Percentiles rank a stretch among this genome's conserved stretches.
Evolutionary conservation across 306 rosid genomes (phyloP).

Genomic region (Mimosa pudica): DNA sequence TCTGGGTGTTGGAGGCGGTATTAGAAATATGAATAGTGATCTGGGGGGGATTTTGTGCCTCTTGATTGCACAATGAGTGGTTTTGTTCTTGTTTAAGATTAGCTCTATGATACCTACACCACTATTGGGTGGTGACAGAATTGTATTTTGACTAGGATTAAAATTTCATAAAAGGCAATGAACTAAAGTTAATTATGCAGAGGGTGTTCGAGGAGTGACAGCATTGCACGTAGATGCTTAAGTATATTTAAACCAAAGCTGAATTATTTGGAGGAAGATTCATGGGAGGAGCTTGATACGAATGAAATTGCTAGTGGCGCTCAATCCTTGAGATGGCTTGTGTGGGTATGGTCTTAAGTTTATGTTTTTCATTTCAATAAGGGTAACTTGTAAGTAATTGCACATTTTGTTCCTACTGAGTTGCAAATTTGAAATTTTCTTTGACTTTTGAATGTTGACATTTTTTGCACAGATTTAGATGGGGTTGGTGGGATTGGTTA

Average conservation of each 20-base stretch:
- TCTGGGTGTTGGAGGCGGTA: too few species aligned
- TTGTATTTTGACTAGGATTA: conserved; percentile 54
- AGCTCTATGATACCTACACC: too few species aligned
- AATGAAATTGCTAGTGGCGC: conserved; percentile 68
- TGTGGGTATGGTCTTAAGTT: conserved; percentile 61
- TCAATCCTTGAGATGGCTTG: conserved; percentile 83
- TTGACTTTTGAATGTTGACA: background rate
- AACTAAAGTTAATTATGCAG: conserved; percentile 76
- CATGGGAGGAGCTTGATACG: conserved; percentile 91
- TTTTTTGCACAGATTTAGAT: background rate
- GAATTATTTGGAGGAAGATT: conserved; percentile 71
- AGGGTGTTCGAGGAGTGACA: conserved; percentile 84
- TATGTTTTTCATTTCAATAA: conserved; percentile 11
- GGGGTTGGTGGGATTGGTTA: background rate
- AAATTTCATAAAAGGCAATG: conserved; percentile 67
- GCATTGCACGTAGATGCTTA: conserved; percentile 76
- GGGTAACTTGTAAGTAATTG: conserved; percentile 28
- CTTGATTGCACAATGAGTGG: too few species aligned
- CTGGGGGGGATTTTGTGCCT: too few species aligned
- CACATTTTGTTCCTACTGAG: background rate
- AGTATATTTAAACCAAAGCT: conserved; percentile 76
- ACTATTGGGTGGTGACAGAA: conserved; percentile 5
- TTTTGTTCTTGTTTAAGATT: too few species aligned
- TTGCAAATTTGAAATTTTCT: background rate
- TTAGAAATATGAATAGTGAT: too few species aligned